These are phyloP conservation scores for Penicillium sclerotiorum DNA, from an alignment of 2,329 filamentous ascomycete species.

Conservation along the genomic window DNA sequence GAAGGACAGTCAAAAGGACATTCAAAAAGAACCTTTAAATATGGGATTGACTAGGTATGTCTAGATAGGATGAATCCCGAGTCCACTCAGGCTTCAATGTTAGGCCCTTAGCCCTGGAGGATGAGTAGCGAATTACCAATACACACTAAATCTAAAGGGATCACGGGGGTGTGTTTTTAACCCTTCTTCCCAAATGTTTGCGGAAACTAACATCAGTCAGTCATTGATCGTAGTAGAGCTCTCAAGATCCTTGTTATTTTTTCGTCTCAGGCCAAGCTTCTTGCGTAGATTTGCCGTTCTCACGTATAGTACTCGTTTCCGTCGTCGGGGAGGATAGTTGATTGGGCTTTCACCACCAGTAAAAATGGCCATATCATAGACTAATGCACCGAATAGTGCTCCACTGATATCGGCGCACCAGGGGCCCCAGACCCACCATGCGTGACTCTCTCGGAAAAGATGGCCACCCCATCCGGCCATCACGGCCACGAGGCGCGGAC, in stretches of 20 bases:
- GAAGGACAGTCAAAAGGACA: too few species aligned
- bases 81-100: too few species aligned
- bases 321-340: conserved; percentile 47
- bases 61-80: too few species aligned
- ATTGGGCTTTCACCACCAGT: conserved; percentile 42
- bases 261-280: conserved; percentile 15
- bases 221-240: conserved; percentile 8
- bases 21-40: too few species aligned
- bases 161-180: too few species aligned
- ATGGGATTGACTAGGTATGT: too few species aligned
- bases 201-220: too few species aligned
- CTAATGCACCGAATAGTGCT: conserved; percentile 31
- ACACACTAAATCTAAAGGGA: too few species aligned
- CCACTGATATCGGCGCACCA: conserved; percentile 40
- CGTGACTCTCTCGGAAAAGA: conserved; percentile 27
- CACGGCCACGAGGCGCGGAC: conserved; percentile 34
- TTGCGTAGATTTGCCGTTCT: conserved; percentile 26
- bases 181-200: too few species aligned
- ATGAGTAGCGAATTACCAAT: too few species aligned
- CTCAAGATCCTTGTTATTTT: conserved; percentile 24
- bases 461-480: conserved; percentile 36
- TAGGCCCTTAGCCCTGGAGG: too few species aligned
- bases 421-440: conserved; percentile 41
- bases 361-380: conserved; percentile 43
- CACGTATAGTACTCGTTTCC: conserved; percentile 40